Percentiles rank a stretch among this genome's conserved stretches.
These are phyloP conservation scores for Epipyxis sp. DNA, from an alignment of 108 stramenopile genomes.

Conservation along the genomic window DNA sequence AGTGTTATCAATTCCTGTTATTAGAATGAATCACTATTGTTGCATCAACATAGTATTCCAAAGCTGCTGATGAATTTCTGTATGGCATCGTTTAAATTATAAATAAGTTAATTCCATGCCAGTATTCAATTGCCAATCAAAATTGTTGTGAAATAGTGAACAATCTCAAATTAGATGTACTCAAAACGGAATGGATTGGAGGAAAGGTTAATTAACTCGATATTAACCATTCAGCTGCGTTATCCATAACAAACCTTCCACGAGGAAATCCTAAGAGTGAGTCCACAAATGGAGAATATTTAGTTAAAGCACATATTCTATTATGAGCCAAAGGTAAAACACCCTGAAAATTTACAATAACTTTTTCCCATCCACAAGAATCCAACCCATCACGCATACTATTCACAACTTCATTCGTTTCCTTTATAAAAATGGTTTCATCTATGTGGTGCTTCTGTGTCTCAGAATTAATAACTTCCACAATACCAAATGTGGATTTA, in stretches of 20 bases:
- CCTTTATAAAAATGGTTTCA: background rate
- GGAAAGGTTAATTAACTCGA: too few relatives aligned
- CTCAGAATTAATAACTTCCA: background rate
- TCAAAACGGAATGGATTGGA: too few relatives aligned
- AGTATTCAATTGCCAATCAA: too few relatives aligned
- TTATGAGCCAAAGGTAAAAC: constrained; percentile 17
- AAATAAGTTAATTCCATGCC: too few relatives aligned
- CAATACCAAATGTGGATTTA: background rate
- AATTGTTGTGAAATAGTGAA: too few relatives aligned
- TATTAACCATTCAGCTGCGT: constrained; percentile 1
- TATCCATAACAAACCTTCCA: background rate
- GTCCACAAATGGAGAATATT: background rate
- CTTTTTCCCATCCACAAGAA: constrained; percentile 12
- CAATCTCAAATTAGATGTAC: too few relatives aligned
- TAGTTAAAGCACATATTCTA: constrained; percentile 22
- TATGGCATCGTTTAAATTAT: too few relatives aligned
- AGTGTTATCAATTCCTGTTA: too few relatives aligned
- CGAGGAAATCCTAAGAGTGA: background rate
- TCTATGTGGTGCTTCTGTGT: background rate
- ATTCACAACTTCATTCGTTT: background rate
- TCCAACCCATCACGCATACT: background rate
- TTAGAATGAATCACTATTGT: too few relatives aligned
- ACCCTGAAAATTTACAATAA: background rate
- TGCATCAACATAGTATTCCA: too few relatives aligned
- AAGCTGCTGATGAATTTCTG: too few relatives aligned